Evolutionary conservation across 1,139 yeast species (phyloP), one percentile per base, ranked within the genome.

Genomic region (Yamadazyma mexicana): DNA sequence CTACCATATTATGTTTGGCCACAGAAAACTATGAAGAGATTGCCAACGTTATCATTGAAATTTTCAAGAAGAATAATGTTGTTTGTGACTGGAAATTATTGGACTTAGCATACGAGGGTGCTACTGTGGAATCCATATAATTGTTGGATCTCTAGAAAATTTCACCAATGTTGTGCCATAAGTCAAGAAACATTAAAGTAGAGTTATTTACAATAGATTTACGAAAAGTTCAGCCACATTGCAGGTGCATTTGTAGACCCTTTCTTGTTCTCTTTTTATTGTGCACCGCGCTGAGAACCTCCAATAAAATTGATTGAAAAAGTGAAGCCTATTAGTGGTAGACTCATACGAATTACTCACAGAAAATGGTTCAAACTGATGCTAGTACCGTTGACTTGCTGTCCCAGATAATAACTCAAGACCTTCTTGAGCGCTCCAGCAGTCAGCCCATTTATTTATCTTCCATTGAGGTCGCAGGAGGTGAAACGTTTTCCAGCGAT

Each of bases 1-100:
- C 98, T 40, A 92, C 98, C 16, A 91, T 92, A 42, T 71, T 92
- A 52, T 95, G 96, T 39, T 75, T 92, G 48, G 98, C 98, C 10
- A 89, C 96, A 5, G 84, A 78, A 14, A 84, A 87, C 56, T 92
- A 81, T 55, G 96, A 89, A 9, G 73, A 67, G n/a, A 89, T 92
- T 52, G 96, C 98, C 17, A 57, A 62, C 3, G 86, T 80, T 40
- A 89, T 92, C 49, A 75, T 88, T 42, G 66, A 67, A 35, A 76
- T 88, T 40, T 91, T 92, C 62, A 65, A 73, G 40, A 68, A 77
- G 50, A 83, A 85, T 50, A 72, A 76, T 31, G 87, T 92, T 44
- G 62, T 72, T 31, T 89, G 97, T 59, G 66, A 75, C 35, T 89
- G 96, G 95, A 81, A 85, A 58, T 65, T 92, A 40, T 75, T 92